These are phyloP conservation scores for thale cress (Arabidopsis thaliana) DNA, from an alignment of 345 rosid genomes.

Conservation along the genomic window DNA sequence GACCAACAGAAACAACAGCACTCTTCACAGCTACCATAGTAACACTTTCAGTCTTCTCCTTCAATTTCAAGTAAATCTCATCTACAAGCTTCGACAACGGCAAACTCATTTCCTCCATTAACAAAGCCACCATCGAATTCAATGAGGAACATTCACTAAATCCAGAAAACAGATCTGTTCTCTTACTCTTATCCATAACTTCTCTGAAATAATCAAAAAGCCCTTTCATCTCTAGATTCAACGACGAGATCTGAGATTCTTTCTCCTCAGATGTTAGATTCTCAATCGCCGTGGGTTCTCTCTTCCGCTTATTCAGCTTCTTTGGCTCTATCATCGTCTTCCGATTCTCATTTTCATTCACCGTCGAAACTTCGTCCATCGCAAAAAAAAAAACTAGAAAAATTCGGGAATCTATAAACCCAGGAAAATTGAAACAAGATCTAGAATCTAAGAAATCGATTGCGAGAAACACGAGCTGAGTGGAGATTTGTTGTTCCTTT, in stretches of 20 bases:
- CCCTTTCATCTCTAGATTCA: constrained; percentile 55
- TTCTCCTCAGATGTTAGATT: constrained; percentile 49
- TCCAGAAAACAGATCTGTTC: constrained; percentile 41
- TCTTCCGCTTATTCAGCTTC: constrained; percentile 68
- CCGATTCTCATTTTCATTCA: constrained; percentile 30
- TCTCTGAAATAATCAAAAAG: constrained; percentile 64
- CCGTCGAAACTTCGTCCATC: constrained; percentile 39
- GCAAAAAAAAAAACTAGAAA: constrained; percentile 8
- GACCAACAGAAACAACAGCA: constrained; percentile 70
- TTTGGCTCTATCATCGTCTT: constrained; percentile 38
- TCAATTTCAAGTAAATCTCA: constrained; percentile 50
- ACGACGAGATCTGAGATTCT: constrained; percentile 49
- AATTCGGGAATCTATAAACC: neutral
- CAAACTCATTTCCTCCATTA: constrained; percentile 75
- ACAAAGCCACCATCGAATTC: constrained; percentile 59
- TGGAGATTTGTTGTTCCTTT: neutral
- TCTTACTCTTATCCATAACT: constrained; percentile 37
- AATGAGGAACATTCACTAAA: constrained; percentile 47
- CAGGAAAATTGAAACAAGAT: neutral
- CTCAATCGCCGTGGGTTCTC: constrained; percentile 40
- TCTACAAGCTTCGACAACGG: constrained; percentile 73
- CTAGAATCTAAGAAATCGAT: constrained; percentile 2
- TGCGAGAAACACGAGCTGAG: neutral
- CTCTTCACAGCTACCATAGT: constrained; percentile 63
- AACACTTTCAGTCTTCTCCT: constrained; percentile 44